Percentiles rank a stretch among this genome's conserved stretches.
Evolutionary conservation across 805 yeast species (phyloP).

Genomic region (Wickerhamomyces bovis): DNA sequence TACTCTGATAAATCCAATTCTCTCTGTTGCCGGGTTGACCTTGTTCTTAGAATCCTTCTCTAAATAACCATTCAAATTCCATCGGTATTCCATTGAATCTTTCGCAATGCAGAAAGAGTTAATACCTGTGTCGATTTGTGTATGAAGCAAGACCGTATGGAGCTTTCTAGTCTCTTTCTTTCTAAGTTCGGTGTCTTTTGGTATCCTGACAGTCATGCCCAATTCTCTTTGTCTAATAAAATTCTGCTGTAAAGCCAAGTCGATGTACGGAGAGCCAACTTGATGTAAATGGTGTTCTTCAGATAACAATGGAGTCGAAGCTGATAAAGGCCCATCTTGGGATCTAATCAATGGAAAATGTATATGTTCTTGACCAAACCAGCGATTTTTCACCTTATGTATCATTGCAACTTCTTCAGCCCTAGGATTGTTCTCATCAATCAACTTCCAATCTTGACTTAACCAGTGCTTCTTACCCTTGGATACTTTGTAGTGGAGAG

Average conservation of each 20-base stretch:
- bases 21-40: slow-evolving; percentile 7
- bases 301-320: neutral
- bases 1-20: slow-evolving; percentile 9
- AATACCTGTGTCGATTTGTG: neutral
- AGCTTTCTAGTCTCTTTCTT: neutral
- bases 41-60: slow-evolving; percentile 9
- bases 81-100: slow-evolving; percentile 6
- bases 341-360: neutral
- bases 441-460: neutral
- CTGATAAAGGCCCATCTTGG: neutral
- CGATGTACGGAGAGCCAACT: slow-evolving; percentile 12
- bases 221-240: neutral
- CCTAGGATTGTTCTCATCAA: neutral
- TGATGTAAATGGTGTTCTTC: neutral
- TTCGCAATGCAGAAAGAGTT: neutral
- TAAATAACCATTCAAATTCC: slow-evolving; percentile 18
- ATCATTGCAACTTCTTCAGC: neutral
- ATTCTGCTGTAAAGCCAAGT: slow-evolving; percentile 11
- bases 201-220: neutral
- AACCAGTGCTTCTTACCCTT: neutral
- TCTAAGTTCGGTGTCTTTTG: neutral
- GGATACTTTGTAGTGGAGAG: neutral
- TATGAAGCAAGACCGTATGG: slow-evolving; percentile 4
- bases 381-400: neutral
- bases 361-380: neutral